These are phyloP conservation scores for Eimeria sp. DNA, from an alignment of 169 alveolate species.

Conservation along the genomic window DNA sequence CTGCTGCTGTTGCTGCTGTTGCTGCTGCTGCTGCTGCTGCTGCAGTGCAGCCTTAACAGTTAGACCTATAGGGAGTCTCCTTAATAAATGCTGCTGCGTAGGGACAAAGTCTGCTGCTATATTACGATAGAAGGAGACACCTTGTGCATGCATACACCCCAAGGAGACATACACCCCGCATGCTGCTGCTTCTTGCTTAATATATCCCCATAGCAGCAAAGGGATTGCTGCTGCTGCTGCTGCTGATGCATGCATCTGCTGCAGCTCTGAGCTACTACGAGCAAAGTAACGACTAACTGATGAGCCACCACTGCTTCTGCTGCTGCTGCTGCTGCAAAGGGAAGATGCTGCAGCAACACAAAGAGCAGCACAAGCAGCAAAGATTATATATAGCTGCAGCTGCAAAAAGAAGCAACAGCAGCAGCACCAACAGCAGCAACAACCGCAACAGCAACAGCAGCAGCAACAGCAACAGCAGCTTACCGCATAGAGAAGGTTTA, in stretches of 20 bases:
- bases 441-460: background rate
- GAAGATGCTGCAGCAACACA: slow-evolving; percentile 14
- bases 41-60: slow-evolving; percentile 29
- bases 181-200: background rate
- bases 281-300: background rate
- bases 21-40: slow-evolving; percentile 63
- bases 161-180: slow-evolving; percentile 9
- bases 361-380: background rate
- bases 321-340: slow-evolving; percentile 34
- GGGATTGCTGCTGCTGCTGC: background rate
- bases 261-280: slow-evolving; percentile 11
- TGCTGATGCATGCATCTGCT: slow-evolving; percentile 36
- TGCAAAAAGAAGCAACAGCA: background rate
- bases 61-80: background rate
- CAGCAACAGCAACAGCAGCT: background rate
- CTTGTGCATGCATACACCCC: slow-evolving; percentile 34
- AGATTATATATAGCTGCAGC: background rate
- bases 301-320: slow-evolving; percentile 19
- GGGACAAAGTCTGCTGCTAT: background rate
- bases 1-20: background rate
- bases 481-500: slow-evolving; percentile 13
- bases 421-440: background rate
- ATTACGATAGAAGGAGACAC: background rate
- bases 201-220: slow-evolving; percentile 18
- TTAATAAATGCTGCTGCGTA: background rate